Percentiles rank a stretch among this genome's conserved stretches.
Evolutionary conservation across 176 grass and related monocot genomes (phyloP).

Genomic region (Eragrostis curvula): DNA sequence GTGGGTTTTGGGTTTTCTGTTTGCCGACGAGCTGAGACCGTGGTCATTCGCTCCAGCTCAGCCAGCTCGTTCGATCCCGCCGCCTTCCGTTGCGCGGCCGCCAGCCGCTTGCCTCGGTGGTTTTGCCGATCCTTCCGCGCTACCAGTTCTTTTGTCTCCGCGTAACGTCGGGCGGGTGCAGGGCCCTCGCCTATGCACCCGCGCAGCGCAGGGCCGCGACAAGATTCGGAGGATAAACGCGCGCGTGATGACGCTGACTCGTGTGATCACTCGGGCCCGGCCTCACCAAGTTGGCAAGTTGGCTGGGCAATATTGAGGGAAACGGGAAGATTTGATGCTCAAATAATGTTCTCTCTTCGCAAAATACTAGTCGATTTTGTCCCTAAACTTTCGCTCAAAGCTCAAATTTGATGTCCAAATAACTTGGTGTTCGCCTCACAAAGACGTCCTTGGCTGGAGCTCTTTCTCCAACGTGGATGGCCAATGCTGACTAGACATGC

Average conservation of each 20-base stretch:
- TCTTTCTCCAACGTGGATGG: too few species aligned
- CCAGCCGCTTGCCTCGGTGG: neutral
- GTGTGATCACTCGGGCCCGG: neutral
- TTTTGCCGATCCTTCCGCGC: neutral
- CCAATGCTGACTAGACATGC: too few species aligned
- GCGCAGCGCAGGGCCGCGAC: neutral
- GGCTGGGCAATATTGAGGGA: neutral
- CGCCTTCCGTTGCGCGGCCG: neutral
- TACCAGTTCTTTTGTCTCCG: neutral
- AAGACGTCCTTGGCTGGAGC: too few species aligned
- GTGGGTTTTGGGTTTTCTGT: too few species aligned
- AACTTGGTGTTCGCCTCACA: too few species aligned
- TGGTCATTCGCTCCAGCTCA: too few species aligned
- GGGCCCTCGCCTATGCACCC: neutral
- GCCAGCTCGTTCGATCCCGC: slow-evolving; percentile 1
- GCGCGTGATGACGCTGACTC: neutral
- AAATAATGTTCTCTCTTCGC: too few species aligned
- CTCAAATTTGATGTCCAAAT: too few species aligned
- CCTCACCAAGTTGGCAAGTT: neutral
- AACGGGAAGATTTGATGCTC: too few species aligned
- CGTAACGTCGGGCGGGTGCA: neutral
- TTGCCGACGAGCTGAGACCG: neutral
- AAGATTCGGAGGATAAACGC: neutral
- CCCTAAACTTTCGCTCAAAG: too few species aligned
- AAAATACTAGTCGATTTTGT: too few species aligned